These are phyloP conservation scores for Smallanthus sonchifolius DNA, from an alignment of 129 eudicot genomes.

Conservation along the genomic window DNA sequence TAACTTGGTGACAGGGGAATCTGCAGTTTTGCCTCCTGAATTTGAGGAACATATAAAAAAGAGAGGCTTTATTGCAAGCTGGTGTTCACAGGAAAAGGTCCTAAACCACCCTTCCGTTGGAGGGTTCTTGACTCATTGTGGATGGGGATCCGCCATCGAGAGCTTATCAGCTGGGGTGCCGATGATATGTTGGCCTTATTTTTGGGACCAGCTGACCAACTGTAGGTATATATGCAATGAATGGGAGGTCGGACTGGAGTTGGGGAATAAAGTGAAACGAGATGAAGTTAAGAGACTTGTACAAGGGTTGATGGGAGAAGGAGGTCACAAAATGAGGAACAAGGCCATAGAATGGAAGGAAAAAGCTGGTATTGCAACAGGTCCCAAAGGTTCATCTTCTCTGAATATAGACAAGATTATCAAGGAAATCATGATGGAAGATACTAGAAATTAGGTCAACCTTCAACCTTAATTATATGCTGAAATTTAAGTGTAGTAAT, in stretches of 20 bases:
- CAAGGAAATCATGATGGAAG: not conserved
- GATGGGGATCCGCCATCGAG: conserved; percentile 20
- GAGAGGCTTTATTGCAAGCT: conserved; percentile 20
- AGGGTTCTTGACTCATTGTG: conserved; percentile 25
- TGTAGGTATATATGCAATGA: not conserved
- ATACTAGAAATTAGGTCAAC: not conserved
- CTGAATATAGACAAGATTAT: not conserved
- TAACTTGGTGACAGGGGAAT: not conserved
- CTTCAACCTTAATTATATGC: too few relatives aligned
- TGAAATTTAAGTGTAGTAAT: too few relatives aligned
- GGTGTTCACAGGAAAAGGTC: conserved; percentile 28
- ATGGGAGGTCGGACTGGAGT: conserved; percentile 14
- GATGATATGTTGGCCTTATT: conserved; percentile 16
- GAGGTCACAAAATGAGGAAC: not conserved
- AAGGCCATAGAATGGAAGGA: conserved; percentile 6
- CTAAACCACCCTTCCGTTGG: conserved; percentile 14
- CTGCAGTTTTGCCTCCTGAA: conserved; percentile 7
- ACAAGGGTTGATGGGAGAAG: conserved; percentile 7
- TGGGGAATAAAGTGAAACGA: not conserved
- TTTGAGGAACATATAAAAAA: not conserved
- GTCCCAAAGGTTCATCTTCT: conserved; percentile 1
- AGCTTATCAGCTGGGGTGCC: conserved; percentile 17
- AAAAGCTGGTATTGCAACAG: not conserved
- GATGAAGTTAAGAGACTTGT: conserved; percentile 7
- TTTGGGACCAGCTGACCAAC: not conserved